Conservation (phyloP, 345 rosid species). For the Lumnitzera littorea region DNA sequence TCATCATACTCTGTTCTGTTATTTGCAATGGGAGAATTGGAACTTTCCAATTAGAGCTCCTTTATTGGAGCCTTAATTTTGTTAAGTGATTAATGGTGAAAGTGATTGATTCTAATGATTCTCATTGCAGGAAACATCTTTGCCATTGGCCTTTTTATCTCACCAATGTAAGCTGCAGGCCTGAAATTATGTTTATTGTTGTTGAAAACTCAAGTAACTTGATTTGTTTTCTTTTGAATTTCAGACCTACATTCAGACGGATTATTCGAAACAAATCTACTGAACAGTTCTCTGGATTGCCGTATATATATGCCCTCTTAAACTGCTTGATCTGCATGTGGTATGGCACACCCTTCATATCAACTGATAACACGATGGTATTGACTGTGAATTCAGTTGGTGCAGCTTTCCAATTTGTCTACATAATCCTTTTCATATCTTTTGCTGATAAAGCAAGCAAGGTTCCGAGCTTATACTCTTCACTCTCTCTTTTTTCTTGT, state of each 20-base stretch:
- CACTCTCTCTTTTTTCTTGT: slow-evolving; percentile 1
- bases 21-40: too few relatives aligned
- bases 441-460: slow-evolving; percentile 48
- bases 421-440: slow-evolving; percentile 47
- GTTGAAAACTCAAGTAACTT: not conserved
- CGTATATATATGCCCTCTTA: slow-evolving; percentile 68
- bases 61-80: too few relatives aligned
- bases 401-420: slow-evolving; percentile 57
- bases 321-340: slow-evolving; percentile 77
- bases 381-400: slow-evolving; percentile 71
- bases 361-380: slow-evolving; percentile 46
- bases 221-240: not conserved
- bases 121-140: slow-evolving; percentile 62
- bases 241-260: slow-evolving; percentile 79
- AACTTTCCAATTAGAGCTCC: too few relatives aligned
- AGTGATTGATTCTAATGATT: too few relatives aligned
- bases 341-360: slow-evolving; percentile 70
- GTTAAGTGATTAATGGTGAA: too few relatives aligned
- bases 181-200: not conserved
- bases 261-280: slow-evolving; percentile 64
- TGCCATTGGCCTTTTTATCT: slow-evolving; percentile 70
- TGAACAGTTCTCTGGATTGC: slow-evolving; percentile 73
- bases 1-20: too few relatives aligned
- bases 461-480: slow-evolving; percentile 25
- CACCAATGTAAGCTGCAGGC: slow-evolving; percentile 56